Conservation (phyloP, 352 stramenopile genomes). For the Phytophthora capsici region DNA sequence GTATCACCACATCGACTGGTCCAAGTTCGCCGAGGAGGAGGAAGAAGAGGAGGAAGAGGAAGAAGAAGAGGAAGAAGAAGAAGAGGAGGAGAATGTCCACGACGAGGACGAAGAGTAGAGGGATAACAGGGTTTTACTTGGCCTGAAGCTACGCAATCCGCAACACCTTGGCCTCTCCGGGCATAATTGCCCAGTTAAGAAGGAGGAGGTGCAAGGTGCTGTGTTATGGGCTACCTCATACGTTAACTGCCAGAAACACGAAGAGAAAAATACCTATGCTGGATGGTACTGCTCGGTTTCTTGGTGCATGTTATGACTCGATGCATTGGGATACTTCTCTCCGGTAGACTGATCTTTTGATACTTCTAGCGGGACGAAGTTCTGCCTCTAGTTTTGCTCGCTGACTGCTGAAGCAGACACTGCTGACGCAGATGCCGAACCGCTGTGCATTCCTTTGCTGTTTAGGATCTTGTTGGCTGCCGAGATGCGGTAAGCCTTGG, state of each 20-base stretch:
- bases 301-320: conserved; percentile 4
- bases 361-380: conserved; percentile 12
- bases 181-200: conserved; percentile 9
- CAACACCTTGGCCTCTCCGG: background rate
- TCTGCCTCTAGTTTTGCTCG: conserved; percentile 23
- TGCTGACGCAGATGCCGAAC: conserved; percentile 18
- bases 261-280: conserved; percentile 34
- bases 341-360: background rate
- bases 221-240: conserved; percentile 15
- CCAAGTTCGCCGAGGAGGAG: conserved; percentile 86
- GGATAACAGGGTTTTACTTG: conserved; percentile 22
- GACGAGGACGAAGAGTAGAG: conserved; percentile 45
- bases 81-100: conserved; percentile 45
- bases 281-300: conserved; percentile 7
- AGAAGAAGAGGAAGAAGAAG: conserved; percentile 35
- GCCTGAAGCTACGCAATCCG: conserved; percentile 20
- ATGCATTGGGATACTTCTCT: conserved; percentile 1
- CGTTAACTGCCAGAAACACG: conserved; percentile 40
- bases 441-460: conserved; percentile 42
- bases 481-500: conserved; percentile 88
- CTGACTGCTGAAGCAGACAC: conserved; percentile 21
- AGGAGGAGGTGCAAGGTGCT: background rate
- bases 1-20: conserved; percentile 91
- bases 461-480: conserved; percentile 77
- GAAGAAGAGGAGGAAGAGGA: conserved; percentile 77